These are phyloP conservation scores for Davidsoniella eucalypti DNA, from an alignment of 2,329 filamentous ascomycete species.

Conservation along the genomic window DNA sequence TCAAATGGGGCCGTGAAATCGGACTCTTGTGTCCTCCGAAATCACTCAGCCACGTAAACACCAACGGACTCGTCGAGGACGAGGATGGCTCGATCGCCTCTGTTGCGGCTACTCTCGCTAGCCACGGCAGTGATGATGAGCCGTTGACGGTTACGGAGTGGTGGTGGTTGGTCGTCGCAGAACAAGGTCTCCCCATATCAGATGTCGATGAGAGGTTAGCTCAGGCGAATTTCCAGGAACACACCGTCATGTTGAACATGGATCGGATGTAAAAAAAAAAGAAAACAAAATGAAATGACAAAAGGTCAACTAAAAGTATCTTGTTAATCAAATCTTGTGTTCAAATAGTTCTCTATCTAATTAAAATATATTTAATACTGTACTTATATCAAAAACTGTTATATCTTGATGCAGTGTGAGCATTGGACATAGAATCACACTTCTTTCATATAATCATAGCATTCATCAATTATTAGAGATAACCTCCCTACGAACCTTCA, in stretches of 20 bases:
- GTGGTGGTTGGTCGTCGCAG: conserved; percentile 49
- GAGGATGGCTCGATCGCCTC: no score
- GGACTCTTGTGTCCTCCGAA: conserved; percentile 27
- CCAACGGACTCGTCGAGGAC: not conserved
- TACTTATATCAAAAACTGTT: no score
- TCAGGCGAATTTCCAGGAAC: conserved; percentile 6
- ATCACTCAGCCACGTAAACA: conserved; percentile 16
- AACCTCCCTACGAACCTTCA: no score
- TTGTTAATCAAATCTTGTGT: no score
- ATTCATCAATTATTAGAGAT: no score
- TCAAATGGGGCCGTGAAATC: conserved; percentile 40
- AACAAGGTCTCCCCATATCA: conserved; percentile 14
- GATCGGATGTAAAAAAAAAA: conserved; percentile 1
- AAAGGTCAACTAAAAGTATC: no score
- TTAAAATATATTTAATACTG: no score
- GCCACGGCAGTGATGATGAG: not conserved
- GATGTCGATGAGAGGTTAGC: not conserved
- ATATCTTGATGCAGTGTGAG: no score
- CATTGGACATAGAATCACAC: no score
- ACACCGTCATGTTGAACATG: conserved; percentile 11
- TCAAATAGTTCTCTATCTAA: no score
- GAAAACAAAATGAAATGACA: not conserved
- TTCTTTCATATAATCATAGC: no score
- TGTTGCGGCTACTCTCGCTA: no score
- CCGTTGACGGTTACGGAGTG: conserved; percentile 38